A percentile compares a stretch with the other conserved stretches of the same genome.
Conservation (phyloP, 495 filamentous ascomycete genomes). For the Penicillium robsamsonii region DNA sequence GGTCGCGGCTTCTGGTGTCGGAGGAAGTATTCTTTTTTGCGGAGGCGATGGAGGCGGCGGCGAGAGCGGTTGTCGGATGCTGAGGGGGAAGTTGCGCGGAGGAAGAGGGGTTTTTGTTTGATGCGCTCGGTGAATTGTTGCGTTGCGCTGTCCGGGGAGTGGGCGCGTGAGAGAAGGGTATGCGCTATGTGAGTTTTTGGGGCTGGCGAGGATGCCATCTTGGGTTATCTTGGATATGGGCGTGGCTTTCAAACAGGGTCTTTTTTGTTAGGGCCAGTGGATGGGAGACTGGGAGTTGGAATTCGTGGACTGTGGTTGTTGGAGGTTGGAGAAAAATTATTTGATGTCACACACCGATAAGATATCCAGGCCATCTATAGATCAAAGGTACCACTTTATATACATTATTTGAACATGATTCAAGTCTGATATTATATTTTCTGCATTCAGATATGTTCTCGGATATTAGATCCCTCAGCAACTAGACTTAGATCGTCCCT, state of each 20-base stretch:
- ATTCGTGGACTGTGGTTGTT: neutral
- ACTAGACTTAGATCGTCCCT: conserved; percentile 4
- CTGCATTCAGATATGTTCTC: neutral
- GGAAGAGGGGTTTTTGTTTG: conserved; percentile 75
- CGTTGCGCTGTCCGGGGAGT: conserved; percentile 64
- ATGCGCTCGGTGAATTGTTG: conserved; percentile 79
- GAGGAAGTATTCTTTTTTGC: conserved; percentile 52
- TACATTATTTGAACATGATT: neutral
- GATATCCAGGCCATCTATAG: conserved; percentile 10
- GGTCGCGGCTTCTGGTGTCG: conserved; percentile 69
- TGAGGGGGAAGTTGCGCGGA: conserved; percentile 66
- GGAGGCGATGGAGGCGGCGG: conserved; percentile 57
- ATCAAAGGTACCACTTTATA: neutral
- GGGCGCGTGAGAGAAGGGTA: conserved; percentile 68
- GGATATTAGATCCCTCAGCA: neutral
- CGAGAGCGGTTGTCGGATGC: conserved; percentile 61
- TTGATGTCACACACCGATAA: conserved; percentile 31
- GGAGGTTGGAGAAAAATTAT: conserved; percentile 20
- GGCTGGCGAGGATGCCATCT: conserved; percentile 33
- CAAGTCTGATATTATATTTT: neutral
- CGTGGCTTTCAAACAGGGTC: neutral
- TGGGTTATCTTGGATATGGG: neutral
- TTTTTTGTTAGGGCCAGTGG: too few species aligned
- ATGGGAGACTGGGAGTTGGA: neutral
- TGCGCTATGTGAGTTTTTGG: conserved; percentile 54